Evolutionary conservation across 2,329 filamentous ascomycete species (phyloP), one percentile per base, ranked within the genome.

Genomic region (Hirsutella minnesotensis): DNA sequence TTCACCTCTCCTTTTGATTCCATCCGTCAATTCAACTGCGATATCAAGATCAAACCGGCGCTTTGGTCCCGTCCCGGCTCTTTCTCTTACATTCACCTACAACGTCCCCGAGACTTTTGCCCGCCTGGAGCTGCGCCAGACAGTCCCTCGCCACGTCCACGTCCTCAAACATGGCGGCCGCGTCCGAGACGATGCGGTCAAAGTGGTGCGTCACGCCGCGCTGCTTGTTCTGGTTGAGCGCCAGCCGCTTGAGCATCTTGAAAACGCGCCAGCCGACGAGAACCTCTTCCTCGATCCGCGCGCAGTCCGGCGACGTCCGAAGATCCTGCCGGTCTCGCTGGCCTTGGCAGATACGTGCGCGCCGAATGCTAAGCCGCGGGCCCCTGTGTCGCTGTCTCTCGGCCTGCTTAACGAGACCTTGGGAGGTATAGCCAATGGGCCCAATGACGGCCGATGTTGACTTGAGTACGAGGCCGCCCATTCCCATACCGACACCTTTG

Each of bases 381-480:
- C 24, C 24, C 47, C 73, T 70, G 47, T 73, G 70, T 43, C 67
- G 68, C 9, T 65, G 59, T 30, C 77, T 71, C 47, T 71, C 64
- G 1, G 68, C 58, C 53, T 84, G 75, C 49, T 80, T 81, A 27
- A 75, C 68, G 0, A 81, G 55, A 0, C 81, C 81, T 53, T 83
- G 81, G 47, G 81, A 65, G 0, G 75, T 70, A 50, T 79, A 84
- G 0, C 77, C 78, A 3, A 77, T 50, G 0, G 77, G 77, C 0
- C 78, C 77, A 1, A 80, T 55, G 1, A 81, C 44, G 5, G 79
- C 81, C 0, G 78, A 68, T 5, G 82, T 66, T 40, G 80, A 73
- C 56, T 84, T 84, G 22, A 83, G 65, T 2, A 83, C 67, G 20
- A 83, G 70, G 0, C 80, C 79, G 1, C 71, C 75, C 8, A 83